Conservation (phyloP, 306 rosid genomes). For the Sicyos baderoa region DNA sequence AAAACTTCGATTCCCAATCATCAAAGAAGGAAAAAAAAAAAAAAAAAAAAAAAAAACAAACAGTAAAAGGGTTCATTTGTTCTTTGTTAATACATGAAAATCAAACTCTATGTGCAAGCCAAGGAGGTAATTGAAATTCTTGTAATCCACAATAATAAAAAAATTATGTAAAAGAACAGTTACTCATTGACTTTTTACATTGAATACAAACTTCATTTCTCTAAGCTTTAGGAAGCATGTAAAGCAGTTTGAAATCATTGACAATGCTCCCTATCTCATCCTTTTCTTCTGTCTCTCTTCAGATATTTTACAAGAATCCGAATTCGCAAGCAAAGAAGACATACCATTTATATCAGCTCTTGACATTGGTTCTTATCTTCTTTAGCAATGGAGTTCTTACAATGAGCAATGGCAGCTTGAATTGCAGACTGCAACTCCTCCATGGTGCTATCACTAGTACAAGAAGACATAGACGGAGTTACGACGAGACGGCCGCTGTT, state of each 20-base stretch:
- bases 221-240: slow-evolving; percentile 5
- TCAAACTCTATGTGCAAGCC: background rate
- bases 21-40: too few species aligned
- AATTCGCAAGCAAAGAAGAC: background rate
- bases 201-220: slow-evolving; percentile 5
- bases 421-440: slow-evolving; percentile 96
- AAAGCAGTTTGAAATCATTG: slow-evolving; percentile 12
- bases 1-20: too few species aligned
- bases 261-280: background rate
- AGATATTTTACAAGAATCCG: background rate
- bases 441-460: slow-evolving; percentile 73
- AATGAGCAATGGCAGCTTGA: slow-evolving; percentile 99
- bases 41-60: too few species aligned
- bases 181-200: slow-evolving; percentile 15
- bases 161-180: background rate
- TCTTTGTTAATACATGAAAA: background rate
- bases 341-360: background rate
- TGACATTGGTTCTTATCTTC: slow-evolving; percentile 45
- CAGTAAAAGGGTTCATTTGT: too few species aligned
- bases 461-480: slow-evolving; percentile 30
- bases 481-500: slow-evolving; percentile 53
- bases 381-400: slow-evolving; percentile 75
- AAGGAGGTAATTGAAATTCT: background rate
- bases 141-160: background rate
- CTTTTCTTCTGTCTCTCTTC: background rate